Conservation (phyloP, 495 filamentous ascomycete species). For the Hyaloscypha variabilis region DNA sequence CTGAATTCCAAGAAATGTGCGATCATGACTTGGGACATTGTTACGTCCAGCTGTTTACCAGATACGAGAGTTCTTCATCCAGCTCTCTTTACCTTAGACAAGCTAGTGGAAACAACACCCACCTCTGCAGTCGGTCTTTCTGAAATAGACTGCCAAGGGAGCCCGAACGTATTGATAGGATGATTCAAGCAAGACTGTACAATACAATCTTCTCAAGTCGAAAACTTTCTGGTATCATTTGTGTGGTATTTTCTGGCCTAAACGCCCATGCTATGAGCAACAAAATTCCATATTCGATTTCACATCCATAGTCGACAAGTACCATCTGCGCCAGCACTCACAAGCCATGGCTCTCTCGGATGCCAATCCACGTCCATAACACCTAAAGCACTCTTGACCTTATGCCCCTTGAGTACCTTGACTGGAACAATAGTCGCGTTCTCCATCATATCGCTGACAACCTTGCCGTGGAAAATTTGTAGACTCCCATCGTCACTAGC, state of each 20-base stretch:
- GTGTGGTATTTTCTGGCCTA: not conserved
- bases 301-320: constrained; percentile 75
- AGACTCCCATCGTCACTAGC: constrained; percentile 91
- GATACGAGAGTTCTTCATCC: too few species aligned
- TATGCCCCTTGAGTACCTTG: constrained; percentile 91
- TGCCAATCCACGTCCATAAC: constrained; percentile 97
- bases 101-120: too few species aligned
- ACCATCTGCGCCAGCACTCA: constrained; percentile 93
- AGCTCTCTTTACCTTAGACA: too few species aligned
- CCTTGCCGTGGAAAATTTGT: constrained; percentile 96
- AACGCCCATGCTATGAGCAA: constrained; percentile 30
- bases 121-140: too few species aligned
- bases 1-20: too few species aligned
- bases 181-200: not conserved
- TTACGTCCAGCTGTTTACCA: too few species aligned
- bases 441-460: constrained; percentile 90
- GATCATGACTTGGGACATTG: too few species aligned
- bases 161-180: not conserved
- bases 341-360: constrained; percentile 86
- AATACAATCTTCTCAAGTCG: not conserved
- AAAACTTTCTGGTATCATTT: not conserved
- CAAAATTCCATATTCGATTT: constrained; percentile 5
- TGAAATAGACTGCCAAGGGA: too few species aligned
- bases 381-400: constrained; percentile 76
- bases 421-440: constrained; percentile 95